Evolutionary conservation across 164 flowering plant genomes (phyloP), one percentile per base, ranked within the genome.

Genomic region (Magnolia kwangsiensis): DNA sequence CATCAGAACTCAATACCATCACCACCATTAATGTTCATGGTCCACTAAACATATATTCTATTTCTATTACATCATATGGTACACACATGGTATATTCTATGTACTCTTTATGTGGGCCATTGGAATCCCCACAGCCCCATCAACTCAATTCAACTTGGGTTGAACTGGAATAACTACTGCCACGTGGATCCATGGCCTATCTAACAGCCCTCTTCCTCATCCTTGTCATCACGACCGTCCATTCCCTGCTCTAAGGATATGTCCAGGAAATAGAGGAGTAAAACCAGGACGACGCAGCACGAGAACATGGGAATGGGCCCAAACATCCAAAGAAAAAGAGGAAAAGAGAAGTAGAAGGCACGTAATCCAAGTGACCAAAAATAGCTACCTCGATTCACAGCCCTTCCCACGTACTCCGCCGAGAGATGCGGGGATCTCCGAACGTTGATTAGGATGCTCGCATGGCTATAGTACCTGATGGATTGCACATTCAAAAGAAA

Each of bases 251-350:
- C 90, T 67, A 80, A 75, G 9, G 86, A 76, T 29, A 83, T 66
- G 66, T 93, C 96, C 45, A 93, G 81, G 76, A 87, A 86, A 79
- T 88, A 88, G 23, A 91, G 87, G 81, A 88, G 8, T 72, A 83
- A 63, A n/a, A 90, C 90, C 67, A 93, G 77, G 27, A 86, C 73
- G 14, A 89, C 10, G 78, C 92, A 86, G 59, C 86, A 79, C 11
- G 81, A 5, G 20, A 93, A 86, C 98, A 93, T 92, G 7, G 97
- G 94, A 19, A 95, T 86, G 6, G 98, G 94, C 1, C 98, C 98
- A 78, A 95, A 93, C 21, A 92, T 82, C 98, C 98, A 95, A 72
- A 95, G 63, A 70, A 93, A 90, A 8, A 92, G 76, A 4, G 98
- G 98, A 72, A 92, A 88, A 0, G 98, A 95, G 77, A 92, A 88